Base-by-base conservation (phyloP, 1,284 basidiomycete species). In the Agroathelia rolfsii region DNA sequence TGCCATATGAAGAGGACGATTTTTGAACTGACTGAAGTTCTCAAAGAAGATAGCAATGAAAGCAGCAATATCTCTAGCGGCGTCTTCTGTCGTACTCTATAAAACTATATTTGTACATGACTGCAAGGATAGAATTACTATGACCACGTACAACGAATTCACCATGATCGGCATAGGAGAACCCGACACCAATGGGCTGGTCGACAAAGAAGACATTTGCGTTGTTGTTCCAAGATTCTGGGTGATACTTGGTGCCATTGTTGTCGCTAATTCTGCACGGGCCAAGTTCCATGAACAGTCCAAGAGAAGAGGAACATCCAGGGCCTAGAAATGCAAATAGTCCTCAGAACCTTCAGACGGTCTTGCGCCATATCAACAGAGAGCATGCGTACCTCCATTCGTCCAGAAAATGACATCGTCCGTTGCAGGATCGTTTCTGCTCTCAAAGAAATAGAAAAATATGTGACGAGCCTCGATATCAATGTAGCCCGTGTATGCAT, bases 401-500 rank as follows among this genome's bases (percentile, higher is more conserved):
- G 76, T 77, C 76, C 76, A 79, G 66, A 78, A 72, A 58, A 77
- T 62, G 3, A 81, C 67, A 47, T 79, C 74, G 43, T 82, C 76
- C 59, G 65, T 64, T 11, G 66, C 64, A 2, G 84, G 83, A 38
- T 78, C 61, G 25, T 66, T 63, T 37, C 83, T 60, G 32, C 77
- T 82, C 54, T 85, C 82, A 52, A 89, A 88, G 60, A 87, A 88
- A 56, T 83, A 85, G 59, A 89, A 89, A 62, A 86, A 89, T 48
- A 76, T 63, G 40, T 76, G 74, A 39, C 76, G 68, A 20, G 73
- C 72, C 24, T 74, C 79, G 4, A 77, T 60, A 39, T 76, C 74
- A 14, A 77, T 51, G 45, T 77, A 77, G 1, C 74, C 74, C 2
- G 76, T 75, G 41, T 73, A 77, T 11, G 64, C 67, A 37, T 66